Base-by-base conservation (phyloP, 768 basidiomycete genomes). In the Termitomyces sp. region DNA sequence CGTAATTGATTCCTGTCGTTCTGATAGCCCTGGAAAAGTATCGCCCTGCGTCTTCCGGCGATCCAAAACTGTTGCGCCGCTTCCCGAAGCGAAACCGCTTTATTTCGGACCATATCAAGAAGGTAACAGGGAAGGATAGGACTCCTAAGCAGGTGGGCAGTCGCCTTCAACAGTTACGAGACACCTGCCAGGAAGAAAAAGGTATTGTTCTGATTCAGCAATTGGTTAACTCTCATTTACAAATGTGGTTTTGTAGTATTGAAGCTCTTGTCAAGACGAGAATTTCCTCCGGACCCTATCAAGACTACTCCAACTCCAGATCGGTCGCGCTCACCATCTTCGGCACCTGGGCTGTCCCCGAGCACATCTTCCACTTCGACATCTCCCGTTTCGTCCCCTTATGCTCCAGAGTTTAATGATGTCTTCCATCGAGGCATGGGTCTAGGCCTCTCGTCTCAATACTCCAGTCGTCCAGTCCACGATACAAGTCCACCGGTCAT, bases 111-210 rank as follows among this genome's bases (percentile, higher is more conserved):
- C 77, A 83, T 66, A 85, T 87, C 64, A 76, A 75, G 63, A 66
- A 70, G 19, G 68, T 67, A 21, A 87, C 85, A 3, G 81, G 83
- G 7, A 74, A 77, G 60, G 68, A 69, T 24, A 74, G 85, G 60
- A 83, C 85, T 14, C 72, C 85, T 21, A 87, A 87, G 66, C 85
- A 87, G 66, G 84, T 87, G 48, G 84, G 85, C 34, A 84, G 82
- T 63, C 79, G 85, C 44, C 72, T 87, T 42, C 85, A 87, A 62
- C 85, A 87, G 60, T 72, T 87, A 45, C 72, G 83, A 58, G 84
- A 87, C 63, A 83, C 83, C 3, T 74, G 79, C 60, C 71, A 74
- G 45, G 83, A 84, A 56, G 74, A 76, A 58, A 68, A 76, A 58
- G 74, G 85, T 87, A 57, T 67, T 80, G 76, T 35, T 45, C 51